Evolutionary conservation across 2,329 filamentous ascomycete species (phyloP).

Genomic region (Pseudopithomyces chartarum): DNA sequence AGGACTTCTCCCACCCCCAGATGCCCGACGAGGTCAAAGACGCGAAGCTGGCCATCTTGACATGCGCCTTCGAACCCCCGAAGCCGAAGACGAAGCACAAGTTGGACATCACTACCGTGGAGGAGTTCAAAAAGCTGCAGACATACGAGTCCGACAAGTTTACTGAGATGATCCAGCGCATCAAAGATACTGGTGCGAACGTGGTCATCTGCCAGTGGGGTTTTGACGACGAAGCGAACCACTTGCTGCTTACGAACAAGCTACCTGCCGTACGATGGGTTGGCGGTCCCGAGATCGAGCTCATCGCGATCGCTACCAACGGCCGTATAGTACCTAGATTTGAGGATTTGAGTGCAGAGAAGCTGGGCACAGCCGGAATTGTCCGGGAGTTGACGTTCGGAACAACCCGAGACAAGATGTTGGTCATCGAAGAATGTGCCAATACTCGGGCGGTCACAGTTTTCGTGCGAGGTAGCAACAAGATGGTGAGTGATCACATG

Average conservation of each 20-base stretch:
- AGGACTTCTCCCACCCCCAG: constrained; percentile 99
- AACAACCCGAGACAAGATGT: constrained; percentile 98
- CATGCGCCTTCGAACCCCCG: constrained; percentile 96
- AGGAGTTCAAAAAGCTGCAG: constrained; percentile 98
- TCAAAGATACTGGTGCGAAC: constrained; percentile 97
- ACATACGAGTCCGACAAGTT: constrained; percentile 97
- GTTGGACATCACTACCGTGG: constrained; percentile 93
- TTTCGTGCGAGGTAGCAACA: constrained; percentile 97
- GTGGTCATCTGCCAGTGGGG: constrained; percentile 99
- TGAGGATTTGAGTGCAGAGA: constrained; percentile 88
- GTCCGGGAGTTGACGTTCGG: constrained; percentile 96
- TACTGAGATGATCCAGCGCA: constrained; percentile 96
- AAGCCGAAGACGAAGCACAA: constrained; percentile 99
- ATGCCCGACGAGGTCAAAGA: constrained; percentile 96
- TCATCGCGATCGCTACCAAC: constrained; percentile 98
- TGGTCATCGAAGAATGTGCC: constrained; percentile 98
- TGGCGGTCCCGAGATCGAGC: constrained; percentile 94
- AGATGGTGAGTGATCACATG: constrained; percentile 74
- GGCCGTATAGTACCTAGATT: constrained; percentile 97
- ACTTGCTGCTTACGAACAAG: constrained; percentile 92
- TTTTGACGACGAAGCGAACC: constrained; percentile 98
- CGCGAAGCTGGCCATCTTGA: constrained; percentile 96
- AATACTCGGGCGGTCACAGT: constrained; percentile 96
- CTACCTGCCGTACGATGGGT: constrained; percentile 98
- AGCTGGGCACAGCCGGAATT: constrained; percentile 86